Evolutionary conservation across 257 asterid genomes (phyloP).

Genomic region (Nicotiana otophora): DNA sequence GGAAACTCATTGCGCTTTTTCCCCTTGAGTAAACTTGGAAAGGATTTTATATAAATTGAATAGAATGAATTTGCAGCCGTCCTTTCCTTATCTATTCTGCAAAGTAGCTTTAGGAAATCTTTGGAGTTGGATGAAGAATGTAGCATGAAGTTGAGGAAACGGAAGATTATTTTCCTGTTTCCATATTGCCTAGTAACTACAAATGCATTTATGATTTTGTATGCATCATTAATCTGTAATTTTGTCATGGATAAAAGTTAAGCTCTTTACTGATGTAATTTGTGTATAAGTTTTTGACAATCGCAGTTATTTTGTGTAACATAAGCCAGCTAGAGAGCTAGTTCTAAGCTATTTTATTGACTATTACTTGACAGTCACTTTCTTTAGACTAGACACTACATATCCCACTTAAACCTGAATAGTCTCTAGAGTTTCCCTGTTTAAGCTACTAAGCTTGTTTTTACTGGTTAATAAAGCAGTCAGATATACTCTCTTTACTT

Average conservation of each 20-base stretch:
- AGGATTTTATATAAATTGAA: background rate
- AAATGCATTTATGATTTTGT: background rate
- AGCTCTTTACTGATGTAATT: background rate
- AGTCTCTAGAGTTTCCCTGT: background rate
- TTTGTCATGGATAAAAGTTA: background rate
- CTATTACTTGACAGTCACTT: background rate
- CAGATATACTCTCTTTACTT: background rate
- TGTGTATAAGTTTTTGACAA: background rate
- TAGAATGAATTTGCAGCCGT: background rate
- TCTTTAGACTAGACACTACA: background rate
- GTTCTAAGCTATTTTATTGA: slow-evolving; percentile 1
- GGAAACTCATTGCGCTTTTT: background rate
- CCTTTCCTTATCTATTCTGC: background rate
- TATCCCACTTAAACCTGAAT: background rate
- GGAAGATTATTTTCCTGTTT: background rate
- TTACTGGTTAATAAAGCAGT: background rate
- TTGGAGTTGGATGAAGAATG: background rate
- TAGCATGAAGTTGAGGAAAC: background rate
- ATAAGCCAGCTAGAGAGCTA: background rate
- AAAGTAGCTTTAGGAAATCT: background rate
- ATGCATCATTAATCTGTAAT: background rate
- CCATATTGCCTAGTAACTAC: background rate
- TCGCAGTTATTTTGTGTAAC: background rate
- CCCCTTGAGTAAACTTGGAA: background rate
- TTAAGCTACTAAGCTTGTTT: background rate